These are phyloP conservation scores for Salix caprea DNA, from an alignment of 345 rosid species.

Conservation along the genomic window DNA sequence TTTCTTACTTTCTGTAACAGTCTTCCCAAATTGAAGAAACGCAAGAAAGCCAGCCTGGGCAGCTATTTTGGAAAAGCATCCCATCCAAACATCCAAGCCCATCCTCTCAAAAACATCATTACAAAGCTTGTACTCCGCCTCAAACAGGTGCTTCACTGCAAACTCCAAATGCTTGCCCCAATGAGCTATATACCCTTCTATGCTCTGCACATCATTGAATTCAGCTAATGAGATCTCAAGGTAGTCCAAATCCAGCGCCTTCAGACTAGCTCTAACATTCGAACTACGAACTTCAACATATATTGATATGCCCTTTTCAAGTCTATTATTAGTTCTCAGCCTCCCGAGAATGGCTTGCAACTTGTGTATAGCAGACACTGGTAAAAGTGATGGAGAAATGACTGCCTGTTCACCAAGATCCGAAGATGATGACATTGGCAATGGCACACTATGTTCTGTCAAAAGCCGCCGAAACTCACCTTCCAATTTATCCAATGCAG, in stretches of 20 bases:
- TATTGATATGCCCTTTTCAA: slow-evolving; percentile 72
- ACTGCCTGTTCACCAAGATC: slow-evolving; percentile 59
- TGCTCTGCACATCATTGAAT: slow-evolving; percentile 83
- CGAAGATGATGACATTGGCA: slow-evolving; percentile 74
- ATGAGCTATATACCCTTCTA: slow-evolving; percentile 74
- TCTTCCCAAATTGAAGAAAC: slow-evolving; percentile 91
- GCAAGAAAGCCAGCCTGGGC: slow-evolving; percentile 95
- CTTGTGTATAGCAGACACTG: slow-evolving; percentile 79
- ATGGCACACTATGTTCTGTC: slow-evolving; percentile 80
- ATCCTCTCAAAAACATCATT: slow-evolving; percentile 89
- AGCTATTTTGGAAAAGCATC: slow-evolving; percentile 91
- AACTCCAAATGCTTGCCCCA: slow-evolving; percentile 99
- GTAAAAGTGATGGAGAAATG: slow-evolving; percentile 86
- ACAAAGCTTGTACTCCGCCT: slow-evolving; percentile 91
- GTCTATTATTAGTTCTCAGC: slow-evolving; percentile 74
- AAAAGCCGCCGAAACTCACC: slow-evolving; percentile 67
- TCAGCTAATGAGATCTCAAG: slow-evolving; percentile 85
- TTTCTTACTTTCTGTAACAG: slow-evolving; percentile 85
- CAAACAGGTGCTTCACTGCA: slow-evolving; percentile 96
- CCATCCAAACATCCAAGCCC: slow-evolving; percentile 87
- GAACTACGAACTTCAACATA: slow-evolving; percentile 84
- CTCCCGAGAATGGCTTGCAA: slow-evolving; percentile 89
- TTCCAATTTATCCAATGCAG: slow-evolving; percentile 77
- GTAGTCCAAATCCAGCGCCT: slow-evolving; percentile 87
- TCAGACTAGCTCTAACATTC: slow-evolving; percentile 87